Evolutionary conservation across 2,329 filamentous ascomycete genomes (phyloP).

Genomic region (Nigrospora sphaerica): DNA sequence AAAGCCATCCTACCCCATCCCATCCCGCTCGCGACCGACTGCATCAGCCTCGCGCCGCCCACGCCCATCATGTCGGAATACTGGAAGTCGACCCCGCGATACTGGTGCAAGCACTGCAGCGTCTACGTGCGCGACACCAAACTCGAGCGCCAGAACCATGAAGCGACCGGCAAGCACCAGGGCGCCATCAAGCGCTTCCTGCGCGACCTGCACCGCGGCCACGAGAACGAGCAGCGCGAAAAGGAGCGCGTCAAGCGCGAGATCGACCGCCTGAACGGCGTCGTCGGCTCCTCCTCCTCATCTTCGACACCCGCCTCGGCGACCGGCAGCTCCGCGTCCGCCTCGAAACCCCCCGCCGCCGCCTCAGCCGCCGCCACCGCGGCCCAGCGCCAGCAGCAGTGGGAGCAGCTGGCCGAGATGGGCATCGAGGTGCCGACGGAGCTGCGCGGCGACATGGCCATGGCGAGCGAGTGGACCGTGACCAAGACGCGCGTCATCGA

Average conservation of each 20-base stretch:
- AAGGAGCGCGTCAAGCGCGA: slow-evolving; percentile 78
- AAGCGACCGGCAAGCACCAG: slow-evolving; percentile 80
- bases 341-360: slow-evolving; percentile 7
- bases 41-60: too few relatives aligned
- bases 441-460: slow-evolving; percentile 72
- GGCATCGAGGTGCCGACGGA: slow-evolving; percentile 79
- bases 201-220: slow-evolving; percentile 76
- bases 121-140: slow-evolving; percentile 87
- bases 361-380: slow-evolving; percentile 32
- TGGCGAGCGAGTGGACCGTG: slow-evolving; percentile 83
- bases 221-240: slow-evolving; percentile 75
- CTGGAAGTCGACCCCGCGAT: slow-evolving; percentile 96
- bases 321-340: slow-evolving; percentile 3
- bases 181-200: slow-evolving; percentile 81
- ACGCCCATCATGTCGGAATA: slow-evolving; percentile 74
- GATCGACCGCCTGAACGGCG: slow-evolving; percentile 75
- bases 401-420: slow-evolving; percentile 81
- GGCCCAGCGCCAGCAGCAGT: slow-evolving; percentile 71
- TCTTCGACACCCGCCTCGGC: slow-evolving; percentile 5
- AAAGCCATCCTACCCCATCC: not conserved
- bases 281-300: slow-evolving; percentile 45
- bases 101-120: slow-evolving; percentile 98
- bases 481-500: slow-evolving; percentile 55
- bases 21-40: too few relatives aligned
- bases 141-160: slow-evolving; percentile 83